phyloP scores from a whole-genome alignment of 306 rosid genomes.

The Glycine latifolia region DNA sequence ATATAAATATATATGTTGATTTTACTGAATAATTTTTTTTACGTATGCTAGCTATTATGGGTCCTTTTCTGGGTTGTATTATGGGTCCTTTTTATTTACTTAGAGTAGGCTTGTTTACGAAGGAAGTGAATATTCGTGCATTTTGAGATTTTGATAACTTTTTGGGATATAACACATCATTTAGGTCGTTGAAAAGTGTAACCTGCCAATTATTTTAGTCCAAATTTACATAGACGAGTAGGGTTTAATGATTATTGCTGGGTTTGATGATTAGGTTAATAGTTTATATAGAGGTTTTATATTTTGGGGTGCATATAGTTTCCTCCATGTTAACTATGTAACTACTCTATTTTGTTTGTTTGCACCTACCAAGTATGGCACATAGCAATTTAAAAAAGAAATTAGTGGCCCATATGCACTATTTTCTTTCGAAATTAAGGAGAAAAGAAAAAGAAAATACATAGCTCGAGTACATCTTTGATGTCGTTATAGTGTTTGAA shows the following conservation, averaged over 20 bases:
- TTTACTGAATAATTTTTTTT: not conserved
- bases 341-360: not conserved
- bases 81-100: no score
- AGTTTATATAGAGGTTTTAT: no score
- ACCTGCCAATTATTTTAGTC: no score
- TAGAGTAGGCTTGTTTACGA: no score
- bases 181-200: no score
- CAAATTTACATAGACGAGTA: no score
- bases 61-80: no score
- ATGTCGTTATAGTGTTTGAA: not conserved
- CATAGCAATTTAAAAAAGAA: not conserved
- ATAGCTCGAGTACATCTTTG: not conserved
- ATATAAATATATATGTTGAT: not conserved
- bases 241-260: no score
- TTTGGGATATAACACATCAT: no score
- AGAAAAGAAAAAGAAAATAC: not conserved
- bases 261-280: no score
- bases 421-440: not conserved
- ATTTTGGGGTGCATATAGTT: not conserved
- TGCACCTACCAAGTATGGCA: not conserved
- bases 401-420: not conserved
- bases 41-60: not conserved
- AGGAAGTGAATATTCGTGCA: not conserved
- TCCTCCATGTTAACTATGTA: not conserved
- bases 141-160: not conserved